Base-by-base conservation (phyloP, 345 rosid genomes). In the Lepidium aucheri region DNA sequence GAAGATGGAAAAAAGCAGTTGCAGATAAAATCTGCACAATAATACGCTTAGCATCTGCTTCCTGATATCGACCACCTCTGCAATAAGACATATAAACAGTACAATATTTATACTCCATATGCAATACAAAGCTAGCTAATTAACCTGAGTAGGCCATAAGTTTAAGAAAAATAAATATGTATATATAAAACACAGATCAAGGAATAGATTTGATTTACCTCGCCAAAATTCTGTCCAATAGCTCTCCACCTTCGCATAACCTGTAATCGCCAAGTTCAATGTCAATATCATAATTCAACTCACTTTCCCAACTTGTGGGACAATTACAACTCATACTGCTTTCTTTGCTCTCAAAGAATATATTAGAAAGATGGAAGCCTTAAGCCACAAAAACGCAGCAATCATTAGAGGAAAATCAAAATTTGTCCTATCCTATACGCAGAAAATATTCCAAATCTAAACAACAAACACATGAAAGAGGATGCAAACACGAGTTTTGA, bases 241-340 rank as follows among this genome's bases (percentile, higher is more conserved):
- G 76, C 78, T 95, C 97, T 43, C 99, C 97, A 72, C 99, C 99
- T 80, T 91, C 93, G 40, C 99, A 95, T 81, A 95, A 81, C 76
- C 99, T 95, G 82, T 41, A 64, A 70, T 40, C 43, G 32, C 14
- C 13, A 63, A 63, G 34, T 32, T 13, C 13, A 36, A 40, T 22
- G 24, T 41, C 62, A 33, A 3, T 16, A 4, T 44, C 45, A 22
- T 4, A 26, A 60, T 9, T 51, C 28, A 33, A 33, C 18, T 30
- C 36, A 22, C 8, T 6, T 35, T 46, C n/a, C 15, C 20, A 45
- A 47, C 40, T 24, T 34, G 7, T n/a, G 18, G 7, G n/a, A 43
- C 18, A 33, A 45, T 12, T 24, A 57, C 40, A 58, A 13, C 12
- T 59, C 30, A n/a, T 41, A 61, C 14, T 44, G 40, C 28, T 28